A percentile compares a stretch with the other conserved stretches of the same genome.
Evolutionary conservation across 73 alveolate species (phyloP).

Genomic region (Paraurostyla sp.): DNA sequence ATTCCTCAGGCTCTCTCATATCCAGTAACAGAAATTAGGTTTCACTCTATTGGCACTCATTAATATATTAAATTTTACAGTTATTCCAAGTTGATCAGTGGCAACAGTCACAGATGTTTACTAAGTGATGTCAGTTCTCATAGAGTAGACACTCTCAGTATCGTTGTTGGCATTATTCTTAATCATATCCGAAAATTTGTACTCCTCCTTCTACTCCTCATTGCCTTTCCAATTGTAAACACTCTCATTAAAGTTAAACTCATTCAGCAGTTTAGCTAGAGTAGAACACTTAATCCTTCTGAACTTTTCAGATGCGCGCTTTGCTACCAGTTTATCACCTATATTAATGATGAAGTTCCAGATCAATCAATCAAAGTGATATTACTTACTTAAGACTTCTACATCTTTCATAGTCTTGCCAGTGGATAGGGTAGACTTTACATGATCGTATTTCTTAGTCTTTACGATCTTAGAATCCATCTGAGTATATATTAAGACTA

Average conservation of each 20-base stretch:
- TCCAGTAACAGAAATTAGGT: constrained; percentile 86
- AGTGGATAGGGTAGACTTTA: constrained; percentile 85
- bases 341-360: neutral
- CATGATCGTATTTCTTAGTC: constrained; percentile 91
- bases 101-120: constrained; percentile 84
- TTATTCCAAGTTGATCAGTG: constrained; percentile 85
- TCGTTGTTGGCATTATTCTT: too few relatives aligned
- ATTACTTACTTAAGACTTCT: constrained; percentile 84
- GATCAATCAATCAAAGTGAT: too few relatives aligned
- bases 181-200: neutral
- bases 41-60: constrained; percentile 59
- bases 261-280: constrained; percentile 71
- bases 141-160: constrained; percentile 50
- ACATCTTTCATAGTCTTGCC: constrained; percentile 95
- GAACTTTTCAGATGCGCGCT: constrained; percentile 86
- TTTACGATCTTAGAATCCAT: constrained; percentile 89
- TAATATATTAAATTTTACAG: constrained; percentile 22
- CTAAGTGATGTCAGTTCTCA: constrained; percentile 61
- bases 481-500: neutral
- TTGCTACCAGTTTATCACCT: constrained; percentile 84
- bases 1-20: constrained; percentile 88
- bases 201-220: constrained; percentile 33
- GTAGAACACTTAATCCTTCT: constrained; percentile 87
- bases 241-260: neutral
- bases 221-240: constrained; percentile 52